Base-by-base conservation (phyloP, 352 stramenopile genomes). In the Chrysophaeum taylorii region DNA sequence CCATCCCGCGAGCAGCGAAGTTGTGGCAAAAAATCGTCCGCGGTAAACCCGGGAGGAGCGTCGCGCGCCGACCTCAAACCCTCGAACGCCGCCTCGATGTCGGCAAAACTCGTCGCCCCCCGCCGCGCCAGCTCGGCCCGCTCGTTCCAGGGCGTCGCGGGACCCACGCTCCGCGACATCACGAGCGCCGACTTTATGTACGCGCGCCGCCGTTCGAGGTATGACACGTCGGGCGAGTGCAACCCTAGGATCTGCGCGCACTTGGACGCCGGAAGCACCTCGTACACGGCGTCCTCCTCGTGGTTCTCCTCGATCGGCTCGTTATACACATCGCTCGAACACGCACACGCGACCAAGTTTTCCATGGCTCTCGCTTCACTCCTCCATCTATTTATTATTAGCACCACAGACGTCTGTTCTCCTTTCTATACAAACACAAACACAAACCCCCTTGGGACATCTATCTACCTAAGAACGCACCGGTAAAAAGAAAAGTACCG, bases 71-170 rank as follows among this genome's bases (percentile, higher is more conserved):
- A 18, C 48, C 48, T 18, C 48, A 60, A 25, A 25, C 48, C 48
- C 48, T 60, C 48, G 48, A 60, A 60, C 18, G 48, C 48, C 48
- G 48, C 48, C 18, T n/a, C 48, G 18, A 60, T 25, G 48, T 60
- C 48, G 18, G 5, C 5, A 25, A 60, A 60, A 7, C 18, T 33
- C 5, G 9, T 9, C 48, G 48, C 48, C 18, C 48, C 48, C 5
- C 48, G 48, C 48, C 48, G 48, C 48, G 15, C 21, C 18, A 60
- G 25, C 18, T 31, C 48, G 48, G 18, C 7, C 5, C 25, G 18
- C 5, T 60, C 48, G 48, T 31, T n/a, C 48, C 48, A 60, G 18
- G 48, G 48, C 18, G 48, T 31, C 18, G 25, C 48, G 18, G 48
- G 48, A 7, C 48, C 48, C 18, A 60, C 48, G 18, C n/a, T 18